Conservation (phyloP, 169 alveolate genomes). For the Plasmodium blacklocki region DNA sequence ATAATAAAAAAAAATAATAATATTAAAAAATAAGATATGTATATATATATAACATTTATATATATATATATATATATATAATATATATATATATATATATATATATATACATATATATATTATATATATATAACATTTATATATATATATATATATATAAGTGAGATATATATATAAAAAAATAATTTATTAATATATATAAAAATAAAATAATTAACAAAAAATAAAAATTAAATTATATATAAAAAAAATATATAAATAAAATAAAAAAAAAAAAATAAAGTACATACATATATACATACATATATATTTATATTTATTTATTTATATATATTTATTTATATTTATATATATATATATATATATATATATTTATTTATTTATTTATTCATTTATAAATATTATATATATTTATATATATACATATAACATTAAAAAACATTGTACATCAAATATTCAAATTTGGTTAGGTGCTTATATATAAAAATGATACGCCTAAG, state of each 20-base stretch:
- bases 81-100: neutral
- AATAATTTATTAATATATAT: neutral
- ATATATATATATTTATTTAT: neutral
- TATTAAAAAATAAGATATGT: too few species aligned
- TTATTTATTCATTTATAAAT: neutral
- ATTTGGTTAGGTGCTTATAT: too few species aligned
- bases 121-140: too few species aligned
- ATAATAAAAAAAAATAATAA: neutral
- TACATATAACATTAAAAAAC: neutral
- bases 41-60: too few species aligned
- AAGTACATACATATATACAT: neutral
- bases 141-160: slow-evolving; percentile 3
- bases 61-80: too few species aligned
- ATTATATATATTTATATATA: slow-evolving; percentile 2
- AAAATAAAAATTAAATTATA: neutral
- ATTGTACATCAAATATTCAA: neutral
- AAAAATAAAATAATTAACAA: neutral
- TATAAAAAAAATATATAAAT: neutral
- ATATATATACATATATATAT: too few species aligned
- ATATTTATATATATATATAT: neutral
- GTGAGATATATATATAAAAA: slow-evolving; percentile 41
- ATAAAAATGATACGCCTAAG: too few species aligned
- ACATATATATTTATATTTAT: too few species aligned
- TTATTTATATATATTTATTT: neutral
- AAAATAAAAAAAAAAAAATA: neutral